Percentiles rank a stretch among this genome's conserved stretches.
phyloP scores from a whole-genome alignment of 352 stramenopile genomes.

The Pilasporangium apinafurcum region DNA sequence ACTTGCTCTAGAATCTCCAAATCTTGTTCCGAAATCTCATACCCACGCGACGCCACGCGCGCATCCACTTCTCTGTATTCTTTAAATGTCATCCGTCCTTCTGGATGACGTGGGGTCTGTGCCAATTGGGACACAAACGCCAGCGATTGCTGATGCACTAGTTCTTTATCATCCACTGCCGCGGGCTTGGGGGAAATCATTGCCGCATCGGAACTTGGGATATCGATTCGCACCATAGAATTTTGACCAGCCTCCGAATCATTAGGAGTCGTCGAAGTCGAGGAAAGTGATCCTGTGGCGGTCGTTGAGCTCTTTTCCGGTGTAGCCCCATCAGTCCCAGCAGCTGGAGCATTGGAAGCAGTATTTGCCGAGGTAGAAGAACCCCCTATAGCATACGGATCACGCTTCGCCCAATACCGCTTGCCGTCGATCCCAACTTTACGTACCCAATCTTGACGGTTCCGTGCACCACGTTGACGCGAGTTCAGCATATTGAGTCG shows the following conservation, averaged over 20 bases:
- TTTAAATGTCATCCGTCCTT: conserved; percentile 86
- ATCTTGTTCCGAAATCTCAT: conserved; percentile 86
- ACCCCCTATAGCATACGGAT: conserved; percentile 14
- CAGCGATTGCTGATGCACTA: conserved; percentile 76
- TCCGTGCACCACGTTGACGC: conserved; percentile 68
- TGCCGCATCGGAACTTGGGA: conserved; percentile 26
- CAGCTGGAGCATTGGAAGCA: background rate
- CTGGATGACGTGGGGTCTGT: conserved; percentile 71
- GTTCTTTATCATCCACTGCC: conserved; percentile 35
- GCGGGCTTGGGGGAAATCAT: conserved; percentile 31
- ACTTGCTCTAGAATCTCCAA: conserved; percentile 84
- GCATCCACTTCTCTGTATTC: conserved; percentile 85
- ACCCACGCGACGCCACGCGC: conserved; percentile 73
- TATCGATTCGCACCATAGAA: conserved; percentile 26
- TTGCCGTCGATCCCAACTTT: conserved; percentile 79
- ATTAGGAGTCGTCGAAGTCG: conserved; percentile 3
- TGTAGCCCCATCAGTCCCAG: conserved; percentile 1
- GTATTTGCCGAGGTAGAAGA: background rate
- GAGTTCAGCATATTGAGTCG: conserved; percentile 84
- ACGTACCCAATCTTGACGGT: conserved; percentile 79
- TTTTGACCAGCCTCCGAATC: background rate
- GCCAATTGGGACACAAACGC: conserved; percentile 83
- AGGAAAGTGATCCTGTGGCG: conserved; percentile 9
- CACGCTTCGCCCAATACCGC: conserved; percentile 76
- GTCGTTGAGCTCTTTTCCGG: background rate